Evolutionary conservation across 2,329 filamentous ascomycete species (phyloP).

Genomic region (Colletotrichum lindemuthianum): DNA sequence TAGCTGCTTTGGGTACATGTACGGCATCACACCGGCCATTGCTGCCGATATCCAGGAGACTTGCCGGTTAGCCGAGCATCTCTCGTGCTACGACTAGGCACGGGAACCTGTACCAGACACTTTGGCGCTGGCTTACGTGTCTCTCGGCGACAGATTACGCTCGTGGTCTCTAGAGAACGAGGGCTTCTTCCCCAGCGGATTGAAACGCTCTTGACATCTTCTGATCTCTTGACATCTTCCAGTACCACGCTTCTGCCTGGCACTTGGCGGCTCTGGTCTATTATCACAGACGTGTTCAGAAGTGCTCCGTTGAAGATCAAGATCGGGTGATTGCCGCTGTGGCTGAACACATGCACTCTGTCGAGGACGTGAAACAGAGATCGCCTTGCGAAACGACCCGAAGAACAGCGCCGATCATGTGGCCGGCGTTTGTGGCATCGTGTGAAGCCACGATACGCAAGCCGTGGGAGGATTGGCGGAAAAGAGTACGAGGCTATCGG

Average conservation of each 20-base stretch:
- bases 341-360: slow-evolving; percentile 15
- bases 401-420: slow-evolving; percentile 17
- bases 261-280: not conserved
- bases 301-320: slow-evolving; percentile 2
- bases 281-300: slow-evolving; percentile 15
- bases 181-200: not conserved
- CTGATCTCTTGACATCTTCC: slow-evolving; percentile 2
- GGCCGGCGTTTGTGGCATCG: slow-evolving; percentile 17
- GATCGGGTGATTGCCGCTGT: not conserved
- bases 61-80: slow-evolving; percentile 7
- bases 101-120: slow-evolving; percentile 12
- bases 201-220: not conserved
- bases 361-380: slow-evolving; percentile 16
- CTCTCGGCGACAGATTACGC: slow-evolving; percentile 5
- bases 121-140: slow-evolving; percentile 2
- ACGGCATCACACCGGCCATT: slow-evolving; percentile 1
- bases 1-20: slow-evolving; percentile 22
- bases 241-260: slow-evolving; percentile 16
- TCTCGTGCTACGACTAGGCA: slow-evolving; percentile 4
- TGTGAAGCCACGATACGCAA: slow-evolving; percentile 4
- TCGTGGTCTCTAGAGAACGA: not conserved
- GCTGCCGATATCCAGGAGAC: slow-evolving; percentile 4
- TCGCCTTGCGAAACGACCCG: not conserved
- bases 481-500: slow-evolving; percentile 1
- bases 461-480: slow-evolving; percentile 13